phyloP scores from a whole-genome alignment of 177 flowering plant genomes.

The Vitis hybrid region DNA sequence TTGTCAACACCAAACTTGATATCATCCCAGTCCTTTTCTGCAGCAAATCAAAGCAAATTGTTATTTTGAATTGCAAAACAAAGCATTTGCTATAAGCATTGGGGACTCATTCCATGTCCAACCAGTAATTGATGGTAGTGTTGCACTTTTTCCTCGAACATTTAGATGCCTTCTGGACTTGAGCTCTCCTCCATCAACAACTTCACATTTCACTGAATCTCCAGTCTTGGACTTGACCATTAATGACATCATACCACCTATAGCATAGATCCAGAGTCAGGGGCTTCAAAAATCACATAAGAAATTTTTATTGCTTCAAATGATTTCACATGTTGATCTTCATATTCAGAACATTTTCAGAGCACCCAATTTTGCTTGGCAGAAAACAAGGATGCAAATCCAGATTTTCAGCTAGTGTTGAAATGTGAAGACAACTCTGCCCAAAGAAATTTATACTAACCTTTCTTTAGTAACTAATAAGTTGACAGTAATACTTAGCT shows the following conservation, averaged over 20 bases:
- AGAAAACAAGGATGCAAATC: not conserved
- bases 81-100: no score
- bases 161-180: constrained; percentile 92
- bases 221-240: constrained; percentile 87
- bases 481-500: not conserved
- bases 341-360: not conserved
- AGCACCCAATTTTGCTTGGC: not conserved
- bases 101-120: not conserved
- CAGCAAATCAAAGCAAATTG: constrained; percentile 19
- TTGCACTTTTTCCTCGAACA: constrained; percentile 98
- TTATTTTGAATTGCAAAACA: no score
- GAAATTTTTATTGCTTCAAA: no score
- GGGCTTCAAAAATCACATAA: not conserved
- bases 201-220: constrained; percentile 93
- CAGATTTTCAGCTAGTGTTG: not conserved
- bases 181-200: constrained; percentile 97
- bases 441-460: no score
- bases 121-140: constrained; percentile 93
- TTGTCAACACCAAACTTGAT: constrained; percentile 97
- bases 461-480: no score
- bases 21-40: constrained; percentile 98
- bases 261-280: constrained; percentile 12
- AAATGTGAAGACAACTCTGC: constrained; percentile 1
- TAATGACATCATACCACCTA: constrained; percentile 99
- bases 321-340: no score